Evolutionary conservation across 495 filamentous ascomycete genomes (phyloP), one percentile per base, ranked within the genome.

Genomic region (Lepidopterella palustris): DNA sequence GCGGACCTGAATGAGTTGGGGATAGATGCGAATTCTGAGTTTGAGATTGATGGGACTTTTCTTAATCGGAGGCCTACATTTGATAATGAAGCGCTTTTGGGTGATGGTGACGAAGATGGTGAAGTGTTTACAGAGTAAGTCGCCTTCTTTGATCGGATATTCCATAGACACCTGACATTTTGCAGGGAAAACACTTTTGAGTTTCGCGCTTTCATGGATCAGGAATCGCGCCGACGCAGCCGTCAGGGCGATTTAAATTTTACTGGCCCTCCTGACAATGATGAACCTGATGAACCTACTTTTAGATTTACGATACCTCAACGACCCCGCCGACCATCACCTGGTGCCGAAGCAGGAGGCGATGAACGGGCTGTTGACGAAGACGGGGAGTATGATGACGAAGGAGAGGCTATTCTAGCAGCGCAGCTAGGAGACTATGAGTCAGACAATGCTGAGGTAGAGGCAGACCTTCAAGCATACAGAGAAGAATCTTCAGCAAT

Each of bases 91-190:
- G 35, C 60, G 20, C 42, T 67, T 1, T 40, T 62, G 26, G 71
- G 77, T n/a, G 75, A 73, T 1, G 64, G 75, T 1, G 72, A 76
- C 21, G 70, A 74, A 10, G 75, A 76, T 23, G 71, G 80, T 73
- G 45, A 74, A 76, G 56, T 70, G 65, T 26, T 70, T 74, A 8
- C 54, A 2, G 35, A 10, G 35, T 42, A 42, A 42, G 35, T 42
- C 18, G 35, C n/a, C n/a, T 42, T 42, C 15, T 9, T 15, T 35
- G 52, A 54, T 21, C 15, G 24, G 13, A 29, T 54, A 28, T 3
- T 18, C 10, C 4, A 26, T 28, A 29, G 52, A 48, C 13, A 35
- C 15, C 13, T 29, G 35, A 60, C 20, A 26, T 26, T 56, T 20
- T 45, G 13, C 24, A 57, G 53, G 8, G 64, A 71, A 18, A 69